Evolutionary conservation across 257 asterid genomes (phyloP).

Genomic region (Solanum appendiculatum): DNA sequence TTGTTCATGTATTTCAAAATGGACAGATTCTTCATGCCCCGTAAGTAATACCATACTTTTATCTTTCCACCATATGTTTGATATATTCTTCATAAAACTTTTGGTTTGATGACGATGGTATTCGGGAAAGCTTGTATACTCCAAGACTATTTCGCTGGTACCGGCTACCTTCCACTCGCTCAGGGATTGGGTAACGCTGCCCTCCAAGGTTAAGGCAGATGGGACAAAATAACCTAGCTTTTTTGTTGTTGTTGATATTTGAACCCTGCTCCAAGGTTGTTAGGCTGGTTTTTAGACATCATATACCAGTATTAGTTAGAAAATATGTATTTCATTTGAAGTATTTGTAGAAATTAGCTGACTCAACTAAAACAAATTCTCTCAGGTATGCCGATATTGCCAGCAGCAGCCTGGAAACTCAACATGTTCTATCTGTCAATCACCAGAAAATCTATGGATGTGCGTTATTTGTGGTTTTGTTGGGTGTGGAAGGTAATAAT

Average conservation of each 20-base stretch:
- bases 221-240: background rate
- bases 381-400: constrained; percentile 93
- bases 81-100: background rate
- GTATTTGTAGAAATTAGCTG: background rate
- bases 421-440: constrained; percentile 68
- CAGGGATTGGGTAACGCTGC: background rate
- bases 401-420: constrained; percentile 98
- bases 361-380: constrained; percentile 13
- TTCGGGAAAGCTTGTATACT: background rate
- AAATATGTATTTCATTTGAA: constrained; percentile 4
- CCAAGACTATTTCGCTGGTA: background rate
- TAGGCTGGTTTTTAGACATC: background rate
- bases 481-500: constrained; percentile 82
- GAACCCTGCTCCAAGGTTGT: background rate
- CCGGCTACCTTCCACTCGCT: background rate
- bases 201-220: background rate
- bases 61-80: background rate
- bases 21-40: constrained; percentile 99
- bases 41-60: constrained; percentile 31
- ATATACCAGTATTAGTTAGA: background rate
- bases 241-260: background rate
- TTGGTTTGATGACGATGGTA: background rate
- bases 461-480: constrained; percentile 90
- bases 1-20: constrained; percentile 95
- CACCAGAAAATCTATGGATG: constrained; percentile 96